Evolutionary conservation across 2,329 filamentous ascomycete species (phyloP).

Genomic region (Fusarium tricinctum): DNA sequence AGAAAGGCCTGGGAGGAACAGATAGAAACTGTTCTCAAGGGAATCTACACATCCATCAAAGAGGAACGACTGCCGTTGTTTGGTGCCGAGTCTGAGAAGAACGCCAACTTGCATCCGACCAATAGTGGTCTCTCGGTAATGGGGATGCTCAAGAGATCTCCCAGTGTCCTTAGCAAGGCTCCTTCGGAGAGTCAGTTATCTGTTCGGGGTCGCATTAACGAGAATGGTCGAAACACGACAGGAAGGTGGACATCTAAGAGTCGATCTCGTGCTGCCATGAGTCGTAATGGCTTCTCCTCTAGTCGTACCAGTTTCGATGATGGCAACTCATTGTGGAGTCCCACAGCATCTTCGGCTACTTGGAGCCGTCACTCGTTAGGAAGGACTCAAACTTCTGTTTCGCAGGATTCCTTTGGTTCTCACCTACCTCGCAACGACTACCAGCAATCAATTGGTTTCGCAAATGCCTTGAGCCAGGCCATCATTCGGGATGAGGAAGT

Average conservation of each 20-base stretch:
- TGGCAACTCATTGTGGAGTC: constrained; percentile 89
- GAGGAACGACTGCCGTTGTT: constrained; percentile 89
- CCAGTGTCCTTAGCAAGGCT: constrained; percentile 92
- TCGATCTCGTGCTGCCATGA: constrained; percentile 81
- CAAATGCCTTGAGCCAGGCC: constrained; percentile 94
- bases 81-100: constrained; percentile 71
- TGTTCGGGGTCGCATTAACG: constrained; percentile 77
- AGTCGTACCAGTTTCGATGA: constrained; percentile 96
- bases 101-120: constrained; percentile 55
- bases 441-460: constrained; percentile 97
- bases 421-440: constrained; percentile 83
- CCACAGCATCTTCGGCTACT: constrained; percentile 84
- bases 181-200: constrained; percentile 85
- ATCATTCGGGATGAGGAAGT: constrained; percentile 91
- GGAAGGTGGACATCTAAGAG: constrained; percentile 88
- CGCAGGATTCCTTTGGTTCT: constrained; percentile 89
- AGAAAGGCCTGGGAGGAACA: constrained; percentile 88
- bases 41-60: constrained; percentile 91
- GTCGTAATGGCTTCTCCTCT: constrained; percentile 85
- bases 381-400: constrained; percentile 91
- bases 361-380: constrained; percentile 96
- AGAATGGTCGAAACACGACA: constrained; percentile 66
- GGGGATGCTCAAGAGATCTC: constrained; percentile 83
- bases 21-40: constrained; percentile 90
- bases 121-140: constrained; percentile 80